Base-by-base conservation (phyloP, 805 yeast genomes). In the Zygoascus flipseniorum region DNA sequence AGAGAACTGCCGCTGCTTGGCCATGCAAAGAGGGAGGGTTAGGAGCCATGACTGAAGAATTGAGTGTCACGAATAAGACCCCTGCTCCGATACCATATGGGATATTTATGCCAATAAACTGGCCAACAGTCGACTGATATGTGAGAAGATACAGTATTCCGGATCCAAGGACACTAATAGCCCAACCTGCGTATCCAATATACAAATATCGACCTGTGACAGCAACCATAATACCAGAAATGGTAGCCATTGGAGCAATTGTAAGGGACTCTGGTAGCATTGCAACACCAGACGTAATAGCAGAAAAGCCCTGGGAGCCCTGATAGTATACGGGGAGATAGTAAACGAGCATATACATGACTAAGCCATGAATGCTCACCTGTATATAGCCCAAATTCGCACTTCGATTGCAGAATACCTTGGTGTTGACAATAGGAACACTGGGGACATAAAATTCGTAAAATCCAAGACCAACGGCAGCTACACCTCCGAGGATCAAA, bases 281-380 rank as follows among this genome's bases (percentile, higher is more conserved):
- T 31, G 76, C 65, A 4, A 72, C 63, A 0, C 81, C 73, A 0
- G 77, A 62, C 26, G 64, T 65, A 44, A 76, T 60, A 4, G 74
- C 58, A 0, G 64, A 61, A 64, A 61, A 69, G 51, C 74, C 78
- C 47, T 72, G 66, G 13, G 77, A 76, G 54, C 72, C 65, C 60
- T 76, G 76, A 57, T 72, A 73, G 61, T 76, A 80, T 44, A 73
- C 69, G 2, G 83, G 80, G 35, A 78, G 57, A 57, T 74, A 78
- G 62, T 74, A 77, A 43, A 69, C 62, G 60, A 72, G 72, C 28
- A 78, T 66, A 58, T 60, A 76, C 65, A 74, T 78, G 1, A 71
- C 70, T 53, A 75, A 66, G 3, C 84, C 84, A 58, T 76, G 76
- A 41, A 77, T 68, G 20, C 71, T 60, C 1, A 72, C 69, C 50